phyloP scores from a whole-genome alignment of 164 flowering plant species.

The Vitis rotundifolia region DNA sequence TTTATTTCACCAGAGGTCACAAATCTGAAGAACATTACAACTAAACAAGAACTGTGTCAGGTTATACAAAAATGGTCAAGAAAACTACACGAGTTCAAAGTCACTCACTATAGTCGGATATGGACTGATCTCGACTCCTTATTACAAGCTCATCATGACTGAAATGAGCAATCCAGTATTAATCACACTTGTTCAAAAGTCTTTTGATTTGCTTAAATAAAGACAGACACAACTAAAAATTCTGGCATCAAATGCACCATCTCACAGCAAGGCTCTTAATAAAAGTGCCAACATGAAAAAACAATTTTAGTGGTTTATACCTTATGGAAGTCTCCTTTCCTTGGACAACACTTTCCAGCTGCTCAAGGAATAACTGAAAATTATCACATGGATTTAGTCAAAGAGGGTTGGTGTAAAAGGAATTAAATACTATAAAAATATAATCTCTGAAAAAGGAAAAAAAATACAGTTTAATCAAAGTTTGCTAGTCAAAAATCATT shows the following conservation, averaged over 20 bases:
- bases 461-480: too few species aligned
- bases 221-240: not conserved
- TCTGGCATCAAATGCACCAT: not conserved
- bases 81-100: not conserved
- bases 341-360: constrained; percentile 75
- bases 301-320: constrained; percentile 28
- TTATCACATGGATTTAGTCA: constrained; percentile 6
- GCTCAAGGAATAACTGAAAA: constrained; percentile 87
- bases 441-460: too few species aligned
- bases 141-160: constrained; percentile 76
- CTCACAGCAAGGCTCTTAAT: not conserved
- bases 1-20: constrained; percentile 92
- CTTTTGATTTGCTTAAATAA: not conserved
- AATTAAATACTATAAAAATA: too few species aligned
- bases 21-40: constrained; percentile 99
- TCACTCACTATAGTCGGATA: constrained; percentile 87
- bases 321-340: constrained; percentile 72
- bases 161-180: constrained; percentile 24
- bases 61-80: constrained; percentile 26
- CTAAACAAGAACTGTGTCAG: constrained; percentile 30
- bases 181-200: constrained; percentile 3
- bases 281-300: not conserved
- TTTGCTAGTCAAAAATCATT: too few species aligned
- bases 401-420: not conserved
- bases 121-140: constrained; percentile 79